Evolutionary conservation across 2,329 filamentous ascomycete species (phyloP).

Genomic region (Cladosporium velox): DNA sequence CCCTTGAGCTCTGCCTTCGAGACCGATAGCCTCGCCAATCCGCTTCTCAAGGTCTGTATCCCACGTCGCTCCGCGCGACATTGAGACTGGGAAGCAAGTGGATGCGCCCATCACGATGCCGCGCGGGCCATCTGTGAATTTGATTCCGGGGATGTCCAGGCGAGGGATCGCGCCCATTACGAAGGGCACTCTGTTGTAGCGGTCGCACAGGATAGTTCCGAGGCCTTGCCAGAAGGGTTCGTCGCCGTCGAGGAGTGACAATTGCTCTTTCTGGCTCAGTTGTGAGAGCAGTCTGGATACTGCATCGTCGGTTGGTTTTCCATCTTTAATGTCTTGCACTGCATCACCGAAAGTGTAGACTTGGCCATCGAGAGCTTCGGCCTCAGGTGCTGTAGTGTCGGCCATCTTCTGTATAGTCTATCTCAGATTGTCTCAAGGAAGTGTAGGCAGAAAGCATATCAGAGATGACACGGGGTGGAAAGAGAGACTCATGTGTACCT

Average conservation of each 20-base stretch:
- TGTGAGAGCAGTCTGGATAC: background rate
- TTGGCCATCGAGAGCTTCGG: background rate
- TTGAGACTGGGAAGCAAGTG: constrained; percentile 25
- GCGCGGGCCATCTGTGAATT: constrained; percentile 34
- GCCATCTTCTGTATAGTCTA: background rate
- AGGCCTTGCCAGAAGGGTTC: constrained; percentile 23
- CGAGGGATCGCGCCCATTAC: constrained; percentile 17
- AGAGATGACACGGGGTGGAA: background rate
- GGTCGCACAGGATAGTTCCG: constrained; percentile 19
- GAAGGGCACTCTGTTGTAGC: constrained; percentile 23
- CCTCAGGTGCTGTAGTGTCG: background rate
- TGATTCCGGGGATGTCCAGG: constrained; percentile 23
- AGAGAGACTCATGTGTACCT: background rate
- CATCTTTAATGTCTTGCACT: constrained; percentile 11
- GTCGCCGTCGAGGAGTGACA: constrained; percentile 23
- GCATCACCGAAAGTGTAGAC: constrained; percentile 9
- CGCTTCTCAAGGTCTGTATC: constrained; percentile 30
- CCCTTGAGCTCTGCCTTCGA: constrained; percentile 34
- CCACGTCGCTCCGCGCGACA: constrained; percentile 35
- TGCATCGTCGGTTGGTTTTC: background rate
- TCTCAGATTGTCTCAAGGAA: background rate
- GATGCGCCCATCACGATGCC: constrained; percentile 27
- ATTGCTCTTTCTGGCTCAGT: constrained; percentile 1
- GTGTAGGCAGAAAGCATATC: background rate
- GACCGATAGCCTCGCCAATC: constrained; percentile 33